These are phyloP conservation scores for Phytophthora quininea DNA, from an alignment of 352 stramenopile species.

Conservation along the genomic window DNA sequence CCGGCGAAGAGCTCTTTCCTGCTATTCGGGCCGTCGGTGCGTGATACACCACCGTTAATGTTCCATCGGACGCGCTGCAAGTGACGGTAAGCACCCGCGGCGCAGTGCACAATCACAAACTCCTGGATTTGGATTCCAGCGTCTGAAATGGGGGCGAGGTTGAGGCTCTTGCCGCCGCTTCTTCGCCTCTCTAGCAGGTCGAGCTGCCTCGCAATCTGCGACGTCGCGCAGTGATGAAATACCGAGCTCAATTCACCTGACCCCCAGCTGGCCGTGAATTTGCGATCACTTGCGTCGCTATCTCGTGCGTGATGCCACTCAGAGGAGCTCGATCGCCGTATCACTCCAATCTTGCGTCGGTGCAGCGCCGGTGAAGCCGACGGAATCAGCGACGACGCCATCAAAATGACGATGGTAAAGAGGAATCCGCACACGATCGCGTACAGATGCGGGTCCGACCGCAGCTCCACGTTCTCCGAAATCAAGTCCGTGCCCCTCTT, in stretches of 20 bases:
- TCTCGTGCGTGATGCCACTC: not conserved
- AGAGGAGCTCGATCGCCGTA: not conserved
- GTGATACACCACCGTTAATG: not conserved
- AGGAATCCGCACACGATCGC: conserved; percentile 41
- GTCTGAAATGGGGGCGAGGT: not conserved
- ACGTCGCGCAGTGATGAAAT: conserved; percentile 37
- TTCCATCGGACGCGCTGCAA: conserved; percentile 27
- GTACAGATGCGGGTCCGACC: conserved; percentile 47
- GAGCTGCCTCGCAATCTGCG: conserved; percentile 35
- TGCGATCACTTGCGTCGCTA: conserved; percentile 20
- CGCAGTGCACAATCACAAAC: conserved; percentile 29
- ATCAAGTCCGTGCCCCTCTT: conserved; percentile 33
- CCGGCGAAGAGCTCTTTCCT: not conserved
- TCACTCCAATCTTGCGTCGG: not conserved
- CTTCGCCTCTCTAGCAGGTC: conserved; percentile 1
- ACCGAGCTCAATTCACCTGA: conserved; percentile 23
- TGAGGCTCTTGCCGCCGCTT: not conserved
- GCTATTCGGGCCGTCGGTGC: not conserved
- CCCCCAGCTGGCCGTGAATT: conserved; percentile 36
- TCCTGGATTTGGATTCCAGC: conserved; percentile 13
- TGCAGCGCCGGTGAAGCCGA: not conserved
- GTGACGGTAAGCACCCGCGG: conserved; percentile 18
- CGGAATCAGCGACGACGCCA: conserved; percentile 29
- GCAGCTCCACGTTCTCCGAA: conserved; percentile 33
- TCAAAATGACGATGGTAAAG: conserved; percentile 34